Evolutionary conservation across 1,284 basidiomycete genomes (phyloP).

Genomic region (Porogramme epimiltina): DNA sequence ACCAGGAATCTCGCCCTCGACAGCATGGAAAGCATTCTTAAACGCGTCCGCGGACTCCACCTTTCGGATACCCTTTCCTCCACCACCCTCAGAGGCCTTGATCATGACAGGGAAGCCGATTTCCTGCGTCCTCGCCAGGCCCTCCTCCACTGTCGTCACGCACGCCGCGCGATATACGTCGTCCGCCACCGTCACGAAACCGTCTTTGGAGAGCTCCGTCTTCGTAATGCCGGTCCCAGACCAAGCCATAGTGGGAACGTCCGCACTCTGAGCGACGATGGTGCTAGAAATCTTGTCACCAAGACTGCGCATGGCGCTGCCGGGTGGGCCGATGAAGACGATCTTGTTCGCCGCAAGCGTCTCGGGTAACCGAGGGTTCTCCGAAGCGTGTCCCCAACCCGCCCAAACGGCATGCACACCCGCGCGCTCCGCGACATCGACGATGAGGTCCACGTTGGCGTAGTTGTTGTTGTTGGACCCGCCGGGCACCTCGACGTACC

Average conservation of each 20-base stretch:
- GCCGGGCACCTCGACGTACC: conserved; percentile 98
- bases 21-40: conserved; percentile 93
- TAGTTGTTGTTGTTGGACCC: conserved; percentile 99
- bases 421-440: conserved; percentile 96
- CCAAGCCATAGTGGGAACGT: conserved; percentile 99
- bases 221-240: conserved; percentile 95
- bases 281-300: conserved; percentile 99
- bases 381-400: conserved; percentile 99
- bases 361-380: conserved; percentile 98
- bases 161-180: conserved; percentile 91
- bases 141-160: conserved; percentile 89
- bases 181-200: conserved; percentile 94
- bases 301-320: conserved; percentile 97
- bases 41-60: conserved; percentile 87
- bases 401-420: conserved; percentile 99
- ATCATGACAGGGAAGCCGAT: conserved; percentile 99
- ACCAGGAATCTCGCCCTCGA: conserved; percentile 97
- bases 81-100: conserved; percentile 98
- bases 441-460: conserved; percentile 99
- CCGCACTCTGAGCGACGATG: conserved; percentile 96
- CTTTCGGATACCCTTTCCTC: conserved; percentile 97
- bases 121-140: conserved; percentile 79
- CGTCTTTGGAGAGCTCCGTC: conserved; percentile 83
- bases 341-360: conserved; percentile 92
- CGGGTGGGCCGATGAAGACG: conserved; percentile 98